These are phyloP conservation scores for Fusarium fracticaudum DNA, from an alignment of 2,329 filamentous ascomycete species.

Conservation along the genomic window DNA sequence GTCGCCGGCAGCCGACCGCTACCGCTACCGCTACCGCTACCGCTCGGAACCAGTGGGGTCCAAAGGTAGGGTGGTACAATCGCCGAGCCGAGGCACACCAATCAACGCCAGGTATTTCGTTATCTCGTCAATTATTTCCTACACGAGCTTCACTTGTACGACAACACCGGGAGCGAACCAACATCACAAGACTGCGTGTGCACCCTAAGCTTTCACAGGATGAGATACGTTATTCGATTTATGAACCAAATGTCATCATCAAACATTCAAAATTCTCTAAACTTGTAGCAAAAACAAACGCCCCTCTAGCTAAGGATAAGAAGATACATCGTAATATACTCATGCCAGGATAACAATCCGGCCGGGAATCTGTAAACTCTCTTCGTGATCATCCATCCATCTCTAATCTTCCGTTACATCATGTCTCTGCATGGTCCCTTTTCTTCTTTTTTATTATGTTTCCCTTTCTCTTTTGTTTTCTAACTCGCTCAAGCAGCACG, in stretches of 20 bases:
- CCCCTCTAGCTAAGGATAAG: constrained; percentile 37
- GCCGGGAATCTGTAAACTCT: constrained; percentile 34
- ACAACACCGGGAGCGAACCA: neutral
- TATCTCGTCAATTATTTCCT: constrained; percentile 23
- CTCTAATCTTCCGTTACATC: constrained; percentile 30
- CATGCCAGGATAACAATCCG: constrained; percentile 35
- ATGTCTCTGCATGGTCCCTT: constrained; percentile 13
- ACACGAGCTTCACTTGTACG: neutral
- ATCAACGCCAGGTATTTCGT: neutral
- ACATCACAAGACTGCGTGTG: neutral
- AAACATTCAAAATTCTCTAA: constrained; percentile 36
- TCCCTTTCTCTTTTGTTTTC: constrained; percentile 8
- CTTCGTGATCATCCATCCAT: constrained; percentile 40
- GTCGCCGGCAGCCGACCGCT: constrained; percentile 41
- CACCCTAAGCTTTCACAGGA: neutral
- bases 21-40: neutral
- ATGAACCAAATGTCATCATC: constrained; percentile 20
- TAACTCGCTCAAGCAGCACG: constrained; percentile 50
- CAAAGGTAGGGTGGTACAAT: neutral
- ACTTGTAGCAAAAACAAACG: constrained; percentile 35
- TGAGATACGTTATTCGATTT: neutral
- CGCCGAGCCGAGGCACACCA: neutral
- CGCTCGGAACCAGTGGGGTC: neutral
- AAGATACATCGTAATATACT: constrained; percentile 43
- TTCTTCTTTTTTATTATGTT: constrained; percentile 7